phyloP scores from a whole-genome alignment of 305 asterid species.

The Stenogyne calaminthoides region DNA sequence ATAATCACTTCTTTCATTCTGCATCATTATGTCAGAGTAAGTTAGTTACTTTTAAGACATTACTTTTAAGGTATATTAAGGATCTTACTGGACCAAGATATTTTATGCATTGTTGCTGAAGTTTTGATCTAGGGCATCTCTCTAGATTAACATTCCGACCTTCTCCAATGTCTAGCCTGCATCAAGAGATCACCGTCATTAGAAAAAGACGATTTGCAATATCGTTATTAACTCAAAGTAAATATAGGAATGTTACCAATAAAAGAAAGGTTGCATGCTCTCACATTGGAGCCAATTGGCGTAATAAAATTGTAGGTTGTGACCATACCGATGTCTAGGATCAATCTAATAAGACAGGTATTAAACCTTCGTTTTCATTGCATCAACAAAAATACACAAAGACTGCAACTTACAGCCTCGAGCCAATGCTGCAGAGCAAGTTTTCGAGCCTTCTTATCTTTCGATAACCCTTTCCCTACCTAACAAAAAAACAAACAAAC shows the following conservation, averaged over 20 bases:
- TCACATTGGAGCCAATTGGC: constrained; percentile 78
- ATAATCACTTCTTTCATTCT: constrained; percentile 70
- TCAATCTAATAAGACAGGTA: constrained; percentile 55
- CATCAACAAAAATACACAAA: background rate
- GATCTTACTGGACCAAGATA: constrained; percentile 89
- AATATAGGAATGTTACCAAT: constrained; percentile 50
- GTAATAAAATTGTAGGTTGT: constrained; percentile 81
- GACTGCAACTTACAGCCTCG: constrained; percentile 73
- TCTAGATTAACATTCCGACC: constrained; percentile 75
- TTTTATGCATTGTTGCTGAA: constrained; percentile 83
- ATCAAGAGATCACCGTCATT: background rate
- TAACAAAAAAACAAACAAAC: constrained; percentile 25
- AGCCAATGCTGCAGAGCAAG: constrained; percentile 98
- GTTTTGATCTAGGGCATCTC: constrained; percentile 67
- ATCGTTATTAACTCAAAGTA: background rate
- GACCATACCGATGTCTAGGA: constrained; percentile 89
- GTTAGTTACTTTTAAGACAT: no score
- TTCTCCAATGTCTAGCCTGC: constrained; percentile 88
- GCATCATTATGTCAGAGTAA: constrained; percentile 22
- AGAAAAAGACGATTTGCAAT: background rate
- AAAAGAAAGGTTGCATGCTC: constrained; percentile 86
- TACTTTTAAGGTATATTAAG: background rate
- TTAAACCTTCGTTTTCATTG: background rate
- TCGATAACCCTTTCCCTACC: constrained; percentile 92
- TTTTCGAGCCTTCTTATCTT: constrained; percentile 80